Evolutionary conservation across 768 basidiomycete species (phyloP).

Genomic region (Trametes meyenii): DNA sequence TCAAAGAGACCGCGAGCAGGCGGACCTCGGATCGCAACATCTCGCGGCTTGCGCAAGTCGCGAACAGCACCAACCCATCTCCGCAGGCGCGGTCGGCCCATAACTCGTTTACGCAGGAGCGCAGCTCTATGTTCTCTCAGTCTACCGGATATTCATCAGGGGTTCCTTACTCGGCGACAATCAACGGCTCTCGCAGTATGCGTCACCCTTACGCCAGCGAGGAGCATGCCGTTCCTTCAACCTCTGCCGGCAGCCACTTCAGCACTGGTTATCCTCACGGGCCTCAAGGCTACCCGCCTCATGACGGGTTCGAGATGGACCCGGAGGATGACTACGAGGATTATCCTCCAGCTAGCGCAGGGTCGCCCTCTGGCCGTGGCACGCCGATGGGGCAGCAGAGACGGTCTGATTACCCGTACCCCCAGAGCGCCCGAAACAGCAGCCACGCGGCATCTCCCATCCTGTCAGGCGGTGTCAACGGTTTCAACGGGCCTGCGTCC

Average conservation of each 20-base stretch:
- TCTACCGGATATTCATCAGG: constrained; percentile 23
- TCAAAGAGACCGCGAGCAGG: constrained; percentile 73
- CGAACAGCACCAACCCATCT: constrained; percentile 50
- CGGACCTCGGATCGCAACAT: constrained; percentile 67
- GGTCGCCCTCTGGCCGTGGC: constrained; percentile 64
- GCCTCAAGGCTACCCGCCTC: constrained; percentile 58
- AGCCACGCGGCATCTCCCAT: constrained; percentile 20
- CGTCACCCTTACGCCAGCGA: constrained; percentile 32
- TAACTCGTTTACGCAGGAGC: constrained; percentile 20
- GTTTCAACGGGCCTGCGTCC: constrained; percentile 26
- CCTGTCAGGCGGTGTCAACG: constrained; percentile 36
- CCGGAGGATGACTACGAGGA: constrained; percentile 80
- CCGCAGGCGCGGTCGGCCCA: constrained; percentile 38
- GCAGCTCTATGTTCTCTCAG: constrained; percentile 31
- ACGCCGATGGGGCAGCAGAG: constrained; percentile 66
- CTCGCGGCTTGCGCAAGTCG: constrained; percentile 50
- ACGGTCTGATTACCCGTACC: constrained; percentile 37
- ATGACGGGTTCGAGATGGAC: constrained; percentile 75
- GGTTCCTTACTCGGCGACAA: constrained; percentile 26
- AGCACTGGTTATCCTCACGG: constrained; percentile 40
- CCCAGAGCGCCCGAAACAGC: constrained; percentile 20
- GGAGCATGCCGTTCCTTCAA: constrained; percentile 23
- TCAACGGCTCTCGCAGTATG: constrained; percentile 21
- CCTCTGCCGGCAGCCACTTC: constrained; percentile 17
- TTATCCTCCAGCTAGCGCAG: constrained; percentile 53